Conservation (phyloP, 192 early-diverging fungal genomes). For the Chytriomyces confervae region DNA sequence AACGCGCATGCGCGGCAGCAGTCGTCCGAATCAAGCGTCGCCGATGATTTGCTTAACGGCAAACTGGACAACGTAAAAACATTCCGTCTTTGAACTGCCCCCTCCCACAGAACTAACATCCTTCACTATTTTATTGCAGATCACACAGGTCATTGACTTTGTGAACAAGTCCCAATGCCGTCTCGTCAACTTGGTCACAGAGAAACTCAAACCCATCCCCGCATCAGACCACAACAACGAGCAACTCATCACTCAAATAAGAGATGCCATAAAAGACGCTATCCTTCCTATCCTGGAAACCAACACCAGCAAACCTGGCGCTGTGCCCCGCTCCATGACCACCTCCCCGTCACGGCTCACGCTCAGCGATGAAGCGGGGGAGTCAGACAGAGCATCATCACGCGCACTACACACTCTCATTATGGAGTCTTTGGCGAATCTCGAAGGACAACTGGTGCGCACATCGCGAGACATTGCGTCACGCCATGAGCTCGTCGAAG, state of each 20-base stretch:
- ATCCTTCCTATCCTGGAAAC: neutral
- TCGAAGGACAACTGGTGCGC: conserved; percentile 8
- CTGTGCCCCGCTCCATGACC: neutral
- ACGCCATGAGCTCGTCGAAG: conserved; percentile 30
- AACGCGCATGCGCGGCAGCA: neutral
- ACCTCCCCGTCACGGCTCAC: neutral
- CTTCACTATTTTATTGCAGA: neutral
- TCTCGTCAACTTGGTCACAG: conserved; percentile 27
- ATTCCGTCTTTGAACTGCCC: neutral
- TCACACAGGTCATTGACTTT: conserved; percentile 34
- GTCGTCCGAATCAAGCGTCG: neutral
- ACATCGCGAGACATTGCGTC: conserved; percentile 6
- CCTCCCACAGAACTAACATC: neutral
- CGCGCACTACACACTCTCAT: conserved; percentile 9
- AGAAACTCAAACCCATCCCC: conserved; percentile 4
- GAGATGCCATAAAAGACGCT: neutral
- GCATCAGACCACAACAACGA: neutral
- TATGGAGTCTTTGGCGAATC: conserved; percentile 25
- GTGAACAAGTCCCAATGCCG: conserved; percentile 39
- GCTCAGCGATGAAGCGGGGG: neutral
- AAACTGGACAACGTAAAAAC: conserved; percentile 31
- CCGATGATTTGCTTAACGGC: conserved; percentile 22
- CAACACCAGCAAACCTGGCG: neutral
- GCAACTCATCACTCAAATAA: neutral
- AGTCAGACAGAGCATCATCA: neutral